Evolutionary conservation across 2,329 filamentous ascomycete species (phyloP), one percentile per base, ranked within the genome.

Genomic region (Sordariomycetes sp.): DNA sequence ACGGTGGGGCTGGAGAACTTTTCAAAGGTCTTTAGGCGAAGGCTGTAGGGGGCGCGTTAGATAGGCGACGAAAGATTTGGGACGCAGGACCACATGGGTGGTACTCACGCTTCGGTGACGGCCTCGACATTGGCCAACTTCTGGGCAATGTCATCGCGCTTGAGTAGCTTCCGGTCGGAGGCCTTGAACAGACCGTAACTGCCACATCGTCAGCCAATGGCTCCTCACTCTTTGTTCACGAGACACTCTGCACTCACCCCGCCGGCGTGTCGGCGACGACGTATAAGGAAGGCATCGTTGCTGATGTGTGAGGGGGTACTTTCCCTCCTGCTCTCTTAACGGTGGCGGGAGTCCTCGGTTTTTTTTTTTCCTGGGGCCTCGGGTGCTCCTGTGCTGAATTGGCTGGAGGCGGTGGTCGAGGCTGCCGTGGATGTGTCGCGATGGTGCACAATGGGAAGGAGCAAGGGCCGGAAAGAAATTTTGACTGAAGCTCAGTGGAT

Each of bases 111-210:
- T 66, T 88, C 87, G 65, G 90, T 89, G 62, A 95, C 82, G 66
- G 88, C 88, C 72, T 96, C 90, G 39, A 90, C 85, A 60, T 86
- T 87, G 63, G 84, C 81, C 61, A 90, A 79, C 70, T 94, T 85
- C 62, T 83, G 79, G 57, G 82, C 80, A 62, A 95, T 74, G 68
- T 91, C 85, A 74, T 92, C 87, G 67, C 87, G 85, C 74, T 95
- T 94, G 63, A 99, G 79, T 60, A 97, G 82, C 79, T 97, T 97
- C 84, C 96, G 97, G 81, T 97, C 92, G 72, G 91, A 90, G 66
- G 92, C 88, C 81, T 99, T 97, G 78, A 99, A 90, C 72, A 99
- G 84, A 73, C 91, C 94, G 78, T 97, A 97, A 72, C 94, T 95
- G 65, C 64, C 24, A 53, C 3, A 48, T 34, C 32, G 50, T 28